Base-by-base conservation (phyloP, 2,329 filamentous ascomycete species). In the Microcyclosporella mali region DNA sequence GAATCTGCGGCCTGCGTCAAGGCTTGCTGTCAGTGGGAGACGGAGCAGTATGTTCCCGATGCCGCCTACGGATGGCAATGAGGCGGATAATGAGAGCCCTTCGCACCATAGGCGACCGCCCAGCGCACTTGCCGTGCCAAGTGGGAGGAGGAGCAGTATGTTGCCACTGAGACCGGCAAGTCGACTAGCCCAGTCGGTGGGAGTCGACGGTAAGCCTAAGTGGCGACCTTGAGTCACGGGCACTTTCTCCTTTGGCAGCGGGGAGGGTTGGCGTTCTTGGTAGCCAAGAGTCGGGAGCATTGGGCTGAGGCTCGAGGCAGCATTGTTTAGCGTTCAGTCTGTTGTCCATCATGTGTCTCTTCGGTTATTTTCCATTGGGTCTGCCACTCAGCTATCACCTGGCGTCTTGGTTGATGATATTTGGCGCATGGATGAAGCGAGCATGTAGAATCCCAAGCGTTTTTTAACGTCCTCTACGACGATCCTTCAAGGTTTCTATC, bases 1-100 rank as follows among this genome's bases (percentile, higher is more conserved):
- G 4, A 47, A 47, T 1, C 35, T 56, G 11, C 45, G 54, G 29
- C 33, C 48, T 16, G 34, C 39, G 7, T 52, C 44, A n/a, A 34
- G 44, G 4, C 14, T 46, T 25, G 21, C 21, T 25, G 42, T 42
- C 3, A 54, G 40, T 42, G 47, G 48, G 1, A 45, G 55, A 28
- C 33, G 48, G 18, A 53, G 51, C 25, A 57, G 50, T 35, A 51
- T 57, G 49, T 45, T 55, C 18, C 50, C 50, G 11, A 37, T 48
- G 2, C 45, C 41, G 17, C 33, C 45, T 6, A 38, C 47, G 25
- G 55, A 55, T 40, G 57, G 55, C 2, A 56, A 61, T 30, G 58
- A 61, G 30, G 57, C 57, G 7, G 59, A 62, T 25, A 56, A 46
- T 15, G 56, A 59, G 29, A 47, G 49, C 16, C 55, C 53, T 3